Evolutionary conservation across 176 grass and related monocot genomes (phyloP).

Genomic region (Rhipidocladum racemiflorum): DNA sequence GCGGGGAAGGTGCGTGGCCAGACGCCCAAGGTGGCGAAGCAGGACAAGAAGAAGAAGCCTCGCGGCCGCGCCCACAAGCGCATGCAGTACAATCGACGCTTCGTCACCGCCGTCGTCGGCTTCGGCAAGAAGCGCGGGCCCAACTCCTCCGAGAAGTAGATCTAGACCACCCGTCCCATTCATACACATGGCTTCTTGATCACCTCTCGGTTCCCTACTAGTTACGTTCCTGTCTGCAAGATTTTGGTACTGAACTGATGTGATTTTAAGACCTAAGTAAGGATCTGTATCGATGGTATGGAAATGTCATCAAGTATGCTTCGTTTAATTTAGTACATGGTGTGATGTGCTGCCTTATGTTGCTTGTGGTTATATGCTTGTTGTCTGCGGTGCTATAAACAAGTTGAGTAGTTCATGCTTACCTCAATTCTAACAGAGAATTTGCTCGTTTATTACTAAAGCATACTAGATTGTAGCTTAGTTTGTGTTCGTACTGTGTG

Average conservation of each 20-base stretch:
- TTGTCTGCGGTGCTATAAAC: neutral
- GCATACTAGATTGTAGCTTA: too few relatives aligned
- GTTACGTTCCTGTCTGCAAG: neutral
- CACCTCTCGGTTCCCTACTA: neutral
- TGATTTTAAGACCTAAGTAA: neutral
- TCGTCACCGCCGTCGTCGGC: conserved; percentile 84
- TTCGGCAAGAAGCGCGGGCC: conserved; percentile 91
- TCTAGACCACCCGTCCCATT: conserved; percentile 5
- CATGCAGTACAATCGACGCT: conserved; percentile 89
- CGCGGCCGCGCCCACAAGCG: conserved; percentile 78
- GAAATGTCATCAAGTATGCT: neutral
- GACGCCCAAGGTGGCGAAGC: conserved; percentile 89
- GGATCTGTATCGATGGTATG: conserved; percentile 19
- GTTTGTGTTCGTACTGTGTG: too few relatives aligned
- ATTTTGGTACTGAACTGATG: conserved; percentile 4
- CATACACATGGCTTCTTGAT: neutral
- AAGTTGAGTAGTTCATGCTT: neutral
- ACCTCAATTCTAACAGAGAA: too few relatives aligned
- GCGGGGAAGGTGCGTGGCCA: conserved; percentile 85
- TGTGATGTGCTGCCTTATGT: too few relatives aligned
- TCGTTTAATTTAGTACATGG: neutral
- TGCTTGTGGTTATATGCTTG: neutral
- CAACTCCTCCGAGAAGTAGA: conserved; percentile 88
- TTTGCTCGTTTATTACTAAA: too few relatives aligned
- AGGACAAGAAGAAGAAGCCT: conserved; percentile 88